Conservation (phyloP, 108 stramenopile genomes). For the Nitzschia palea region DNA sequence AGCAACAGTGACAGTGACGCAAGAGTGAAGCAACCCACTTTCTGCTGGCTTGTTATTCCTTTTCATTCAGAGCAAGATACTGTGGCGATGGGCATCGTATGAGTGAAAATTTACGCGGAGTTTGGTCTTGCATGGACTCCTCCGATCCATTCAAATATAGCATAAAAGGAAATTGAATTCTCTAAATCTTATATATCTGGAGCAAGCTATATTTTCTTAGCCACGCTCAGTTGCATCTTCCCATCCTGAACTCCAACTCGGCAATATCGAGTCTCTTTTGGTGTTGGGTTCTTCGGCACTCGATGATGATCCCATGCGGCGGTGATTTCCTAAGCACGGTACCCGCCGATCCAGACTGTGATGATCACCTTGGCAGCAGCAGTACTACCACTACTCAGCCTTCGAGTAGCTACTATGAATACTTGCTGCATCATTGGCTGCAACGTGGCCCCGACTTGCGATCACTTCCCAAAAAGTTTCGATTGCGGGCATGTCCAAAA, state of each 20-base stretch:
- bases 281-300: background rate
- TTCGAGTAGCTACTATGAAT: slow-evolving; percentile 8
- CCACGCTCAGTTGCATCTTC: slow-evolving; percentile 24
- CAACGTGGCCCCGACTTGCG: background rate
- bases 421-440: slow-evolving; percentile 7
- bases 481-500: background rate
- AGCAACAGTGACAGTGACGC: background rate
- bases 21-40: too few relatives aligned
- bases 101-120: too few relatives aligned
- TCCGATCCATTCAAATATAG: too few relatives aligned
- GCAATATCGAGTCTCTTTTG: slow-evolving; percentile 18
- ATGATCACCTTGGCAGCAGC: background rate
- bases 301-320: background rate
- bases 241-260: slow-evolving; percentile 22
- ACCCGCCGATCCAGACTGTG: background rate
- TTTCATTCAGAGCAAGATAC: too few relatives aligned
- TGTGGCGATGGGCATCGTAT: too few relatives aligned
- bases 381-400: background rate
- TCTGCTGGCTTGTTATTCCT: too few relatives aligned
- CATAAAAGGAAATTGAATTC: too few relatives aligned
- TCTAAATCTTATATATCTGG: too few relatives aligned
- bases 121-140: too few relatives aligned
- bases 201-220: too few relatives aligned
- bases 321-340: slow-evolving; percentile 2
- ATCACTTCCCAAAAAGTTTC: slow-evolving; percentile 8